A percentile compares a stretch with the other conserved stretches of the same genome.
These are phyloP conservation scores for Xylariaceae sp. DNA, from an alignment of 2,329 filamentous ascomycete species.

Conservation along the genomic window DNA sequence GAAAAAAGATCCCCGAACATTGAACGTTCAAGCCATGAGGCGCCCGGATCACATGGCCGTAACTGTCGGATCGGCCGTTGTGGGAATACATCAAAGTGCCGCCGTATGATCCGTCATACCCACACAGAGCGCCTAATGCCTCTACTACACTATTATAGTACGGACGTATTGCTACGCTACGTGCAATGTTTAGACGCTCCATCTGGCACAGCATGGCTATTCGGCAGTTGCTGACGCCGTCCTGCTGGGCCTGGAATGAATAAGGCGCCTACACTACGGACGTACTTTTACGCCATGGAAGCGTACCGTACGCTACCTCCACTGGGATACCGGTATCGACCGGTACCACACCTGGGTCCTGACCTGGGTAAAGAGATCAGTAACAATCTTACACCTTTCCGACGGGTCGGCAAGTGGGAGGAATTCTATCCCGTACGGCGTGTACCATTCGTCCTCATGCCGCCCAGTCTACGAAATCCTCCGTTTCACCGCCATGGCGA, in stretches of 20 bases:
- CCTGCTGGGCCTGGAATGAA: neutral
- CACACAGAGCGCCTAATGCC: too few species aligned
- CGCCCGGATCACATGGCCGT: slow-evolving; percentile 1
- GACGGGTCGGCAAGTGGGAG: neutral
- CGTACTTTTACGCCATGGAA: too few species aligned
- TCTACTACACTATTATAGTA: too few species aligned
- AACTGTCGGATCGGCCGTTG: slow-evolving; percentile 10
- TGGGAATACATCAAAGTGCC: neutral
- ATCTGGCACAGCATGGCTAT: slow-evolving; percentile 18
- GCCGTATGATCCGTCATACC: neutral
- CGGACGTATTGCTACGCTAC: too few species aligned
- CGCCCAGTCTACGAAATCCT: neutral
- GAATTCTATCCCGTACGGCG: neutral
- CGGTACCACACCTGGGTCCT: too few species aligned
- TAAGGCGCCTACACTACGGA: neutral
- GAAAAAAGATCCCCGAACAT: neutral
- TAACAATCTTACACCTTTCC: too few species aligned
- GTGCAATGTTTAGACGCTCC: slow-evolving; percentile 16
- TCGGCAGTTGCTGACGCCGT: neutral
- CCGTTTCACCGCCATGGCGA: neutral
- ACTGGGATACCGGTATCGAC: too few species aligned
- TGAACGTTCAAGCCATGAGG: neutral
- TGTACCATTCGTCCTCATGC: neutral
- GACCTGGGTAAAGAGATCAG: too few species aligned
- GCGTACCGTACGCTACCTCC: too few species aligned